Conservation (phyloP, 306 rosid genomes). For the Cucurbita ficifolia region DNA sequence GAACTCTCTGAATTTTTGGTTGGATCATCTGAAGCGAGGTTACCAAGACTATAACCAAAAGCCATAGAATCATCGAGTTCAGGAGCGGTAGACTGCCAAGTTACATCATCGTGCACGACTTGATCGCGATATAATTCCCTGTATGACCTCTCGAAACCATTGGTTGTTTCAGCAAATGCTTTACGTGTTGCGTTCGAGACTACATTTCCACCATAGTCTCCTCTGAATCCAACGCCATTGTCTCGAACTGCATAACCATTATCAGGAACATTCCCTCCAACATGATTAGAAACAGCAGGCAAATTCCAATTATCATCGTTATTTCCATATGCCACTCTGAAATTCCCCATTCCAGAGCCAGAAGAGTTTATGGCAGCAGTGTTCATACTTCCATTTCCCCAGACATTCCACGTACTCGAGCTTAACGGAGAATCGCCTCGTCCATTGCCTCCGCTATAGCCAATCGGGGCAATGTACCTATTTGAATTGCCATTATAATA, state of each 20-base stretch:
- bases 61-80: conserved; percentile 63
- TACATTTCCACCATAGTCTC: conserved; percentile 64
- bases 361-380: conserved; percentile 33
- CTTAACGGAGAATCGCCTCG: conserved; percentile 52
- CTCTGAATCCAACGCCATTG: conserved; percentile 47
- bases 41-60: conserved; percentile 53
- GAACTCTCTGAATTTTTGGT: conserved; percentile 52
- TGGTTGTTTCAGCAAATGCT: conserved; percentile 33
- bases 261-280: conserved; percentile 47
- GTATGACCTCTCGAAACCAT: conserved; percentile 66
- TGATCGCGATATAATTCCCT: conserved; percentile 52
- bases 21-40: conserved; percentile 47
- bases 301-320: conserved; percentile 49
- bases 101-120: conserved; percentile 45
- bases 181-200: conserved; percentile 37
- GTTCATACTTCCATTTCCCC: conserved; percentile 64
- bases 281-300: conserved; percentile 32
- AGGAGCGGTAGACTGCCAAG: conserved; percentile 66
- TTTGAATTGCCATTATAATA: conserved; percentile 45
- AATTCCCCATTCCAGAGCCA: conserved; percentile 52
- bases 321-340: conserved; percentile 60
- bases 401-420: conserved; percentile 64
- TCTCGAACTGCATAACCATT: conserved; percentile 61
- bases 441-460: conserved; percentile 43
- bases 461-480: conserved; percentile 66